Evolutionary conservation across 331 rosid genomes (phyloP).

Genomic region (Rosa hybrid): DNA sequence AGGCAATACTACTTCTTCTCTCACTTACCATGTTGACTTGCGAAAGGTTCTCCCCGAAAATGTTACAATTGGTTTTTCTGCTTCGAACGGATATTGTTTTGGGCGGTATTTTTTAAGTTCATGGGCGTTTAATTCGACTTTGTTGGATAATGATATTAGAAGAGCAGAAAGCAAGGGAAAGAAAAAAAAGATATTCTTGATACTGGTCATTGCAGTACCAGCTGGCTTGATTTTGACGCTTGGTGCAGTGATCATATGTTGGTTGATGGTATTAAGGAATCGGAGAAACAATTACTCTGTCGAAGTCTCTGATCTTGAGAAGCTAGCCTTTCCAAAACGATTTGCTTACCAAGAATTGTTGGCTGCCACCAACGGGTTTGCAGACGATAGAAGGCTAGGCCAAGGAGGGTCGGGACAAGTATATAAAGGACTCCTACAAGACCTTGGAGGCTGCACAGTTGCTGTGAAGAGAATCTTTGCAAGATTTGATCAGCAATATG

Average conservation of each 20-base stretch:
- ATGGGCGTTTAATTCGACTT: not conserved
- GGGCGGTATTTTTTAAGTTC: not conserved
- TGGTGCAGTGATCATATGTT: not conserved
- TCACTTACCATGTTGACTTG: not conserved
- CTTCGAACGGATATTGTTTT: not conserved
- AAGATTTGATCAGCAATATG: too few species aligned
- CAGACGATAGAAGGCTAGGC: too few species aligned
- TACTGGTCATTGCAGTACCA: not conserved
- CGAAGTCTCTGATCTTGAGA: not conserved
- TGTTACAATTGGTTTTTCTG: not conserved
- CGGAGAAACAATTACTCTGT: not conserved
- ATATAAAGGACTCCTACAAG: too few species aligned
- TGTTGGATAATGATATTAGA: too few species aligned
- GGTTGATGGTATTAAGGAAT: not conserved
- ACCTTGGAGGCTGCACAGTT: too few species aligned
- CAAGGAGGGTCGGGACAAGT: too few species aligned
- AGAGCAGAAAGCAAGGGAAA: too few species aligned
- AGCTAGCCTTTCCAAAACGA: too few species aligned
- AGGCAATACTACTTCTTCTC: too few species aligned
- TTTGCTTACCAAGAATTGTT: too few species aligned
- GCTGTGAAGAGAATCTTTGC: too few species aligned
- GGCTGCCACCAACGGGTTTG: too few species aligned
- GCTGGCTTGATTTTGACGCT: not conserved
- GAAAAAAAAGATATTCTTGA: not conserved
- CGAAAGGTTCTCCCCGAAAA: not conserved